Base-by-base conservation (phyloP, 2,329 filamentous ascomycete genomes). In the Aspergillus spinulosporus region DNA sequence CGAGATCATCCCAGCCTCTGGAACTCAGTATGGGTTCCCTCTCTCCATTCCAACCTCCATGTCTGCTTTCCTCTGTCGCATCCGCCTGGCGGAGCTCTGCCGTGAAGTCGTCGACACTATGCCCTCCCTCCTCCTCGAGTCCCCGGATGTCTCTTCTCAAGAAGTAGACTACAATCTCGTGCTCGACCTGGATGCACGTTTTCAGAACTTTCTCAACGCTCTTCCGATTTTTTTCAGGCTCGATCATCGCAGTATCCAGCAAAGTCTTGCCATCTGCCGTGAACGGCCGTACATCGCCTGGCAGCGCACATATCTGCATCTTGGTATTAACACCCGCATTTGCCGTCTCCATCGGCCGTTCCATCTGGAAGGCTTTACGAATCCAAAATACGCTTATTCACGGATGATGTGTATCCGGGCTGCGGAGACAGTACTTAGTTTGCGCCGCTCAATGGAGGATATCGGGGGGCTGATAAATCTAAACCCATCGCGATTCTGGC, bases 261-360 rank as follows among this genome's bases (percentile, higher is more conserved):
- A 62, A 37, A 65, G 55, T 28, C 49, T 54, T 31, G 37, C 45
- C 7, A 61, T 64, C 32, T 66, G 60, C 21, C 51, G 57, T 37
- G 54, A 67, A 15, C 54, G 62, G 12, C 64, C 64, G 0, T 62
- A 65, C 40, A 62, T 68, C 21, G 44, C 59, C 8, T 62, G 59
- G 55, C 61, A 66, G 39, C 52, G 64, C n/a, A 54, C 60, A n/a
- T 50, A 29, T 28, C 12, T 62, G 4, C 61, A 68, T 50, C 64
- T 68, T 39, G 56, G 59, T 28, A 42, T 64, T 0, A 56, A 64
- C 15, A 61, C 57, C 0, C 61, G 64, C 5, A 53, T 68, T 6
- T 68, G 62, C 45, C 57, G 59, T 4, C 57, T 68, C n/a, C 66
- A 67, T 34, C 56, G 64, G 21, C 64, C 50, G 0, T 68, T 59